phyloP scores from a whole-genome alignment of 306 rosid genomes.

The Delonix regia region DNA sequence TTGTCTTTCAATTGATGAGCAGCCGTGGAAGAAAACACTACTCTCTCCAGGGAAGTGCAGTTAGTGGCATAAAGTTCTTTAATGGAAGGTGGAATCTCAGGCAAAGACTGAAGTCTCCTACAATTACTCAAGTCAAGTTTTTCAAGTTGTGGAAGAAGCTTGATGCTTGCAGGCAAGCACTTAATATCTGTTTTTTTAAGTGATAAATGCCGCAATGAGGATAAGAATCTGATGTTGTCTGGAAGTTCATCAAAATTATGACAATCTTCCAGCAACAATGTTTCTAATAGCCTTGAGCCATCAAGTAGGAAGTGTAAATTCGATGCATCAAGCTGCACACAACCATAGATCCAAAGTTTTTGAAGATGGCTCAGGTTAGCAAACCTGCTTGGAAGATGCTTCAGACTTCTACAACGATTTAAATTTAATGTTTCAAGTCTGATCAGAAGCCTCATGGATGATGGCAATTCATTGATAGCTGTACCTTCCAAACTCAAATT shows the following conservation, averaged over 20 bases:
- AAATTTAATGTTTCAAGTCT: background rate
- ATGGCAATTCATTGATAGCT: background rate
- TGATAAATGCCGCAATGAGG: background rate
- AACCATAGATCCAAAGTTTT: background rate
- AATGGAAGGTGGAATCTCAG: background rate
- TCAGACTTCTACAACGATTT: background rate
- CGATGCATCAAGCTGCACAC: constrained; percentile 10
- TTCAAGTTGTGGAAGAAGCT: constrained; percentile 3
- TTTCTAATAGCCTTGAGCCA: background rate
- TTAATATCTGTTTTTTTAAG: background rate
- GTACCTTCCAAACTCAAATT: background rate
- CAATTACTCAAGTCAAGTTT: constrained; percentile 14
- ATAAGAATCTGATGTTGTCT: background rate
- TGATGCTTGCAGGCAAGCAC: constrained; percentile 11
- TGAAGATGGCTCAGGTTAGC: background rate
- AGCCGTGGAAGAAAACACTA: background rate
- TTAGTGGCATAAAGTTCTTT: background rate
- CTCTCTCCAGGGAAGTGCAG: constrained; percentile 10
- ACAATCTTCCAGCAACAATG: background rate
- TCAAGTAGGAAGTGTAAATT: background rate
- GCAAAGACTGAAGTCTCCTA: background rate
- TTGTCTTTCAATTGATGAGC: background rate
- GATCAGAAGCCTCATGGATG: constrained; percentile 1
- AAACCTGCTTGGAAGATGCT: background rate
- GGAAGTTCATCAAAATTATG: constrained; percentile 3